Evolutionary conservation across 805 yeast genomes (phyloP).

Genomic region (Wickerhamiella nectarea): DNA sequence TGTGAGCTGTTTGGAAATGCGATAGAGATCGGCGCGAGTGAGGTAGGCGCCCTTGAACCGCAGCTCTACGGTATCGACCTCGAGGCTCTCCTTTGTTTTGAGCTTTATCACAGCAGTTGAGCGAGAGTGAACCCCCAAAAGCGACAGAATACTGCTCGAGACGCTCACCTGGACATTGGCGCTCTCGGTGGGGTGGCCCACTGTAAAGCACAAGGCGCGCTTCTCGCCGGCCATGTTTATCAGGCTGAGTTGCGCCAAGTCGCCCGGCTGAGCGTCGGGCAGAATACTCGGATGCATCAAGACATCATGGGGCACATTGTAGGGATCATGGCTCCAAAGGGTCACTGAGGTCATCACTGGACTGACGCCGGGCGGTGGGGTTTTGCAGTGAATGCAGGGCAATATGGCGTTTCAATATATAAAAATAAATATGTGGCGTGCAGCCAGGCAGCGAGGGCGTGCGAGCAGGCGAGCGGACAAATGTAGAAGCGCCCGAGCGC

Average conservation of each 20-base stretch:
- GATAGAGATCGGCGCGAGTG: conserved; percentile 91
- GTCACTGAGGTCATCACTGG: conserved; percentile 13
- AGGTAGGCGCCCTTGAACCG: conserved; percentile 67
- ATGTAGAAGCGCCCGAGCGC: no score
- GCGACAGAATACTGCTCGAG: conserved; percentile 14
- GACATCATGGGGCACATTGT: conserved; percentile 45
- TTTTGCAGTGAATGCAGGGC: background rate
- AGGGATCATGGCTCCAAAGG: conserved; percentile 49
- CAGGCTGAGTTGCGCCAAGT: conserved; percentile 44
- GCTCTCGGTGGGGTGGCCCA: conserved; percentile 13
- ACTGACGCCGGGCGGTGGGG: background rate
- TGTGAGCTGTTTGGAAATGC: conserved; percentile 45
- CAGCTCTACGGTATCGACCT: conserved; percentile 71
- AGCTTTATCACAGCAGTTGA: conserved; percentile 47
- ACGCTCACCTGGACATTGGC: conserved; percentile 18
- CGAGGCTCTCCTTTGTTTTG: conserved; percentile 33
- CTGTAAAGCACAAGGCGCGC: conserved; percentile 19
- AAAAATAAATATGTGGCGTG: no score
- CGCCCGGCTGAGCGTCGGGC: conserved; percentile 59
- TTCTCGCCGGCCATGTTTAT: conserved; percentile 25
- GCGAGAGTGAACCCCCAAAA: conserved; percentile 52
- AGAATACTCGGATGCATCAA: conserved; percentile 45
- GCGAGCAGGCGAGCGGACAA: no score
- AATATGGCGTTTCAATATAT: no score
- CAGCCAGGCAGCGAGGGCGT: no score